Evolutionary conservation across 2,329 filamentous ascomycete genomes (phyloP).

Genomic region (Teratosphaeria pseudoeucalypti): DNA sequence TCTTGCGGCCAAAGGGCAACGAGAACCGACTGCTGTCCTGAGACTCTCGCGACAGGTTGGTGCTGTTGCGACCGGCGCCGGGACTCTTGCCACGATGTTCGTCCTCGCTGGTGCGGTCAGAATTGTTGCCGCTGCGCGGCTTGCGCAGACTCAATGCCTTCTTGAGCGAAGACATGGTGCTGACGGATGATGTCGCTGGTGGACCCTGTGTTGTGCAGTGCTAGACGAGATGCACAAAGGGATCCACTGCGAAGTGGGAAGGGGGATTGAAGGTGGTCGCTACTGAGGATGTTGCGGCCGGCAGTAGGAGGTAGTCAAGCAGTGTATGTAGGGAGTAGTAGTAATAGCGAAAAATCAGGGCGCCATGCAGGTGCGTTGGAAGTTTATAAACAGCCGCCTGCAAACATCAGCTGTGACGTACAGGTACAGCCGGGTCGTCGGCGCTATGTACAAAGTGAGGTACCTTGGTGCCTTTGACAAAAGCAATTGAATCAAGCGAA

Average conservation of each 20-base stretch:
- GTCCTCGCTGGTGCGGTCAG: slow-evolving; percentile 10
- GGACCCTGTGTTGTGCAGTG: neutral
- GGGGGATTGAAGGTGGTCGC: neutral
- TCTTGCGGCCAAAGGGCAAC: slow-evolving; percentile 15
- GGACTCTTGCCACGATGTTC: slow-evolving; percentile 2
- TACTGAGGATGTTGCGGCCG: neutral
- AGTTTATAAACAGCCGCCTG: neutral
- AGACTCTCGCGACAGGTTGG: slow-evolving; percentile 2
- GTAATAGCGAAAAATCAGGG: neutral
- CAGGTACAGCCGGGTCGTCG: neutral
- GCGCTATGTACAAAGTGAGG: neutral
- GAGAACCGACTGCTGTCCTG: slow-evolving; percentile 16
- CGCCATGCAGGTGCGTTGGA: neutral
- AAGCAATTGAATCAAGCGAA: too few species aligned
- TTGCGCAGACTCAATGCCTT: slow-evolving; percentile 35
- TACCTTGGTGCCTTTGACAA: neutral
- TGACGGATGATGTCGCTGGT: neutral
- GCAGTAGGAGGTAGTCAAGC: neutral
- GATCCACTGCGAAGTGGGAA: neutral
- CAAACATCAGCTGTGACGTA: neutral
- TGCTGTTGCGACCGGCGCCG: neutral
- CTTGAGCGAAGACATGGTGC: slow-evolving; percentile 32
- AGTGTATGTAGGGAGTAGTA: too few species aligned
- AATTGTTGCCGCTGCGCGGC: slow-evolving; percentile 22
- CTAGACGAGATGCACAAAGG: neutral